Conservation (phyloP, 768 basidiomycete genomes). For the Lentinula sp. region DNA sequence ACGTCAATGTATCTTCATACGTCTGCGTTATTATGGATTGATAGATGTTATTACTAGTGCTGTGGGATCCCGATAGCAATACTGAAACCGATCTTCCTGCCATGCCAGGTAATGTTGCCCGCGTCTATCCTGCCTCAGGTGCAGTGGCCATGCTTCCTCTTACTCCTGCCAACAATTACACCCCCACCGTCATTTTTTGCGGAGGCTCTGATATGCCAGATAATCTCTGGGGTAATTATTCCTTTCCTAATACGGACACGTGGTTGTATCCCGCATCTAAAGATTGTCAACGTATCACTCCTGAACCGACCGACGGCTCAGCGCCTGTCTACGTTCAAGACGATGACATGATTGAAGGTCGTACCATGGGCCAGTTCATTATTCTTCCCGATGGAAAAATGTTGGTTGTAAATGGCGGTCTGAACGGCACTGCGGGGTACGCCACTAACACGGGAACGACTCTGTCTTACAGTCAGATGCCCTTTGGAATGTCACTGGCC, state of each 20-base stretch:
- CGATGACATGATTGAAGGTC: conserved; percentile 65
- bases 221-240: conserved; percentile 70
- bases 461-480: conserved; percentile 45
- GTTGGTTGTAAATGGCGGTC: conserved; percentile 78
- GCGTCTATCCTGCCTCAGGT: conserved; percentile 88
- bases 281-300: conserved; percentile 81
- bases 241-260: conserved; percentile 66
- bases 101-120: conserved; percentile 69
- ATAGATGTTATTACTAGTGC: conserved; percentile 18
- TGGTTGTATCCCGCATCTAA: conserved; percentile 63
- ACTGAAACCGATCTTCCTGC: conserved; percentile 57
- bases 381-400: conserved; percentile 72
- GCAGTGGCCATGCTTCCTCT: conserved; percentile 88
- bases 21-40: conserved; percentile 7
- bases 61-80: conserved; percentile 52
- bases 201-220: conserved; percentile 81
- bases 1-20: conserved; percentile 18
- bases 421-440: conserved; percentile 88
- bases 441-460: conserved; percentile 50
- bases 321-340: conserved; percentile 58
- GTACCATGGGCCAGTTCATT: conserved; percentile 93
- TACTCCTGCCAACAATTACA: conserved; percentile 84
- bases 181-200: conserved; percentile 83
- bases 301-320: conserved; percentile 72
- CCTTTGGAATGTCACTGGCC: conserved; percentile 67